Base-by-base conservation (phyloP, 805 yeast species). In the Groenewaldozyma salmanticensis region DNA sequence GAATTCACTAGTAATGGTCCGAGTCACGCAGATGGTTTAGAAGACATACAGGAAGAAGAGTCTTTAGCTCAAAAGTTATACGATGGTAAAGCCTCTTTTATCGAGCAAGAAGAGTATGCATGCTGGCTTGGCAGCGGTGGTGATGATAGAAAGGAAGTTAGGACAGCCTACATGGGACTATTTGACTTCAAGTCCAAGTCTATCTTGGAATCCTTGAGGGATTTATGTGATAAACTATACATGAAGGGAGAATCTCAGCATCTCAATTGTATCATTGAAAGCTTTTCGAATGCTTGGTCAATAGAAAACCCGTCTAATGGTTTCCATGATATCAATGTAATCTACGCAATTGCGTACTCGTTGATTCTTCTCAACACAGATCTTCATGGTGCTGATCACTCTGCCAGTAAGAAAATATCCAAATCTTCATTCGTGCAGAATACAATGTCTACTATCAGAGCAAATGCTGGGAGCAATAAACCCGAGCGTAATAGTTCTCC, bases 181-280 rank as follows among this genome's bases (percentile, higher is more conserved):
- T 64, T 71, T 40, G 52, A 58, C 32, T 72, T 72, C 40, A 61
- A 70, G 58, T 68, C 70, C 37, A 52, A 65, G n/a, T 72, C 74
- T 42, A 60, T 85, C 35, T 61, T 83, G 33, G 58, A 60, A 2
- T 66, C 86, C 1, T 67, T 86, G 15, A 64, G 86, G 24, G 58
- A 59, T 35, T 62, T 85, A 24, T 84, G 94, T 49, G 68, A 71
- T 31, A 73, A 69, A 48, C 55, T 85, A n/a, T 81, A 79, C 59
- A 68, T 86, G 52, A 75, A 76, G 53, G 95, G 90, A 4, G 95
- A 86, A 60, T 77, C 92, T 2, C 88, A 81, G 52, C 81, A 80
- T 52, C 76, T 85, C 39, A 92, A 84, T 59, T 70, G 83, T 37
- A 71, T 85, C 22, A 62, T 86, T 42, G 79, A 81, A 34, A 69